A percentile compares a stretch with the other conserved stretches of the same genome.
phyloP scores from a whole-genome alignment of 169 alveolate species.

The Plasmodium cynomolgi region DNA sequence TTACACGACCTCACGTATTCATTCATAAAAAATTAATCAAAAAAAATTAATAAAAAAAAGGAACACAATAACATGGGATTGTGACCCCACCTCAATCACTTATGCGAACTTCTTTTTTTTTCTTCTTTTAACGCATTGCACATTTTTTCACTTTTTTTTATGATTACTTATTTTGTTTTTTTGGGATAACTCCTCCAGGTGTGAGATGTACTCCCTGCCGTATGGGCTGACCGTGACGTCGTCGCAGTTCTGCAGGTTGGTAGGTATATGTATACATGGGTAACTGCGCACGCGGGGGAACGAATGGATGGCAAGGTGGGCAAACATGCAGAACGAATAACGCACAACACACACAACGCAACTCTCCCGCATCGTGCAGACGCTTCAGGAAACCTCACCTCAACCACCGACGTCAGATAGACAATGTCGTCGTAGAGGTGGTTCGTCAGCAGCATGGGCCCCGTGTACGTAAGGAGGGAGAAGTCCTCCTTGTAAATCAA shows the following conservation, averaged over 20 bases:
- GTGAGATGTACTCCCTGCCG: constrained; percentile 54
- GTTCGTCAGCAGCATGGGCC: constrained; percentile 62
- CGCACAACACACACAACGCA: background rate
- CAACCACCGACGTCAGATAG: constrained; percentile 52
- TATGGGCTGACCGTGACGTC: constrained; percentile 55
- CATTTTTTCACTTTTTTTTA: background rate
- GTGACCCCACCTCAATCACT: background rate
- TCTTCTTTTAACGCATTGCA: background rate
- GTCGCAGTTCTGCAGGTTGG: constrained; percentile 24
- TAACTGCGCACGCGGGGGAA: background rate
- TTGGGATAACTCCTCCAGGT: constrained; percentile 47
- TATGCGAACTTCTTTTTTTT: background rate
- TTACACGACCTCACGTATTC: background rate
- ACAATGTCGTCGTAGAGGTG: constrained; percentile 54
- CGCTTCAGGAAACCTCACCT: constrained; percentile 6
- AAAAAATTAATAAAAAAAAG: constrained; percentile 4
- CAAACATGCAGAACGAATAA: background rate
- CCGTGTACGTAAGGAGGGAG: constrained; percentile 42
- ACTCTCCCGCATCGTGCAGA: background rate
- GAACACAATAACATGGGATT: background rate
- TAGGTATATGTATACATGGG: background rate
- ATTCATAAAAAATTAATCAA: background rate
- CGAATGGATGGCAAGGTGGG: background rate
- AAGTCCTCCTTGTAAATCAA: constrained; percentile 12
- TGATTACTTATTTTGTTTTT: constrained; percentile 60